phyloP scores from a whole-genome alignment of 306 rosid species.

The Cicer judaicum region DNA sequence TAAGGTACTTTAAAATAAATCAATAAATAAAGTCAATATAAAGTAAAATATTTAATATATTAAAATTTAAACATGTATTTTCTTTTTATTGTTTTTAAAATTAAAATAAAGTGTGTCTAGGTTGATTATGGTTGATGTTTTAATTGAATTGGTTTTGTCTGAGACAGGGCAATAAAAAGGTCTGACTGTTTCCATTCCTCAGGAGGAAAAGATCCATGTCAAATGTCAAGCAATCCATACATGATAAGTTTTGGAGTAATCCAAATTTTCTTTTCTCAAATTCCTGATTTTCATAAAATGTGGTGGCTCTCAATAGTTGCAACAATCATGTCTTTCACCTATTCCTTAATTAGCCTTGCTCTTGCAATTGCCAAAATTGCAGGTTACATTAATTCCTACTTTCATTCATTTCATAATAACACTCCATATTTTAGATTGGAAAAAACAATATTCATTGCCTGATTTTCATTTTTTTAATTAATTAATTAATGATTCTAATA shows the following conservation, averaged over 20 bases:
- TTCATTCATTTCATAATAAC: background rate
- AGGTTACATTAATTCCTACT: constrained; percentile 43
- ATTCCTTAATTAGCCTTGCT: constrained; percentile 59
- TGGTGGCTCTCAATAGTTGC: constrained; percentile 73
- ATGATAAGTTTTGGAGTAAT: constrained; percentile 56
- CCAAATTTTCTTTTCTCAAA: constrained; percentile 59
- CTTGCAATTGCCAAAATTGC: constrained; percentile 61
- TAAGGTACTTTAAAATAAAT: no score
- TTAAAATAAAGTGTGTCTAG: background rate
- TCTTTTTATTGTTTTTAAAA: no score
- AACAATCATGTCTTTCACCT: constrained; percentile 62
- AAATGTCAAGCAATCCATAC: constrained; percentile 50
- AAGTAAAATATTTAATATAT: no score
- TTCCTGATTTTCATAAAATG: constrained; percentile 57
- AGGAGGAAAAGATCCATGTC: constrained; percentile 45
- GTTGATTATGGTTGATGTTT: background rate
- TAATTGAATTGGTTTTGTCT: background rate
- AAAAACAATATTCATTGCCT: background rate
- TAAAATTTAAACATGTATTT: no score
- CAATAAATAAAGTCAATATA: no score
- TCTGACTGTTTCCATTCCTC: constrained; percentile 52
- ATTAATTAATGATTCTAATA: background rate
- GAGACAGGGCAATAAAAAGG: constrained; percentile 55
- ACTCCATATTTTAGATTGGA: background rate
- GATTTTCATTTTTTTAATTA: background rate